phyloP scores from a whole-genome alignment of 1,284 basidiomycete species.

The Coniferiporia weirii region DNA sequence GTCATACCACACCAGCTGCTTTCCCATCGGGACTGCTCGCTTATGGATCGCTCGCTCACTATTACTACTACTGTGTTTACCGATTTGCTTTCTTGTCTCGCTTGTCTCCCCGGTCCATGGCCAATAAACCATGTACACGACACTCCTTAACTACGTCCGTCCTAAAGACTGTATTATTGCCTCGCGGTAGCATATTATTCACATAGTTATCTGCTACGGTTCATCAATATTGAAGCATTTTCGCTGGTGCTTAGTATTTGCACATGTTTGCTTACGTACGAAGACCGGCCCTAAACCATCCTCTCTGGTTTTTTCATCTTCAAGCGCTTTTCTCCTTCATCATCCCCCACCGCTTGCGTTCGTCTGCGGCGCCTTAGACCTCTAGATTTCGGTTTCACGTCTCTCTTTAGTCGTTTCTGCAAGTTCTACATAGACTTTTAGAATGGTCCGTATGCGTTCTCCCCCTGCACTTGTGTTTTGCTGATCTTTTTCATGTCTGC shows the following conservation, averaged over 20 bases:
- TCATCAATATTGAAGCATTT: neutral
- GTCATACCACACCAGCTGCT: neutral
- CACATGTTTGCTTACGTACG: neutral
- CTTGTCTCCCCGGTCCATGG: neutral
- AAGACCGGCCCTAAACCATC: neutral
- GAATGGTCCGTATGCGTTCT: conserved; percentile 6
- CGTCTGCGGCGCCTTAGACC: conserved; percentile 8
- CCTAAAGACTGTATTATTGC: neutral
- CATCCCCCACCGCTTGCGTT: conserved; percentile 4
- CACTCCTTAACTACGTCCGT: conserved; percentile 6
- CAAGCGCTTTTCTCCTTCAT: neutral
- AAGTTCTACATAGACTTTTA: conserved; percentile 31
- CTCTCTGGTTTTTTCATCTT: neutral
- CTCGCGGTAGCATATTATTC: neutral
- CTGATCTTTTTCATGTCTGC: neutral
- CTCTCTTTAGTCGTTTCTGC: conserved; percentile 15
- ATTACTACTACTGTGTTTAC: neutral
- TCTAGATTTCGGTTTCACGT: conserved; percentile 11
- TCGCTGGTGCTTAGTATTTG: neutral
- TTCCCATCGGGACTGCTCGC: neutral
- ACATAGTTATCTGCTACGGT: neutral
- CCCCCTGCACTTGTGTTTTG: neutral
- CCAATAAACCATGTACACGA: conserved; percentile 1
- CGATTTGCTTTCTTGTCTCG: neutral
- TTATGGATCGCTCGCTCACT: neutral